Conservation (phyloP, 257 asterid species). For the Scutellaria galericulata region DNA sequence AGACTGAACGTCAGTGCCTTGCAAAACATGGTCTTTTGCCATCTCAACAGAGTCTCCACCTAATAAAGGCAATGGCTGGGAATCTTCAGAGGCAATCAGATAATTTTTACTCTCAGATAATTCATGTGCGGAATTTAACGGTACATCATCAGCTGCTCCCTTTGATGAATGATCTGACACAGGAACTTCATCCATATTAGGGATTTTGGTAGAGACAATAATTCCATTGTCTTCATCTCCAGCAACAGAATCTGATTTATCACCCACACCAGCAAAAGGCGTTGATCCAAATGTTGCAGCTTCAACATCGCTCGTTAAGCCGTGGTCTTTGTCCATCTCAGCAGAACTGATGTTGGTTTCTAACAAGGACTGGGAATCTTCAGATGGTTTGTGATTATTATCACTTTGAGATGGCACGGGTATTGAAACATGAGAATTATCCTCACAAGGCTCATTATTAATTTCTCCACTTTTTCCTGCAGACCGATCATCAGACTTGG, state of each 20-base stretch:
- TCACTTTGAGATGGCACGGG: conserved; percentile 36
- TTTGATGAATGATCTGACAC: conserved; percentile 37
- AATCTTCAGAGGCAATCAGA: conserved; percentile 30
- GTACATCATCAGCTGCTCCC: conserved; percentile 32
- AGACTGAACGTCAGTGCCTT: conserved; percentile 28
- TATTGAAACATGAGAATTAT: conserved; percentile 40
- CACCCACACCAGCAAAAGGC: conserved; percentile 35
- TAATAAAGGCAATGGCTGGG: conserved; percentile 37
- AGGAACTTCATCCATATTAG: conserved; percentile 22
- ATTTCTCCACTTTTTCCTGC: conserved; percentile 34
- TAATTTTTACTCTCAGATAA: conserved; percentile 32
- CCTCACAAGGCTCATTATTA: conserved; percentile 30
- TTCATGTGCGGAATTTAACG: conserved; percentile 36
- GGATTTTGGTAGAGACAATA: not conserved
- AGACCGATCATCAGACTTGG: conserved; percentile 32
- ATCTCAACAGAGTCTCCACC: conserved; percentile 24
- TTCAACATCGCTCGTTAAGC: conserved; percentile 27
- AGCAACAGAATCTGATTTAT: conserved; percentile 32
- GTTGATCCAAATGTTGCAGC: conserved; percentile 33
- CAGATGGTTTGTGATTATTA: conserved; percentile 36
- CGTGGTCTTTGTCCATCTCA: conserved; percentile 40
- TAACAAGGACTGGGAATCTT: conserved; percentile 31
- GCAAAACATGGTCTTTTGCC: conserved; percentile 30
- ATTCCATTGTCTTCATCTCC: conserved; percentile 26
- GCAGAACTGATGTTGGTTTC: conserved; percentile 26